Evolutionary conservation across 345 rosid genomes (phyloP).

Genomic region (Chamaenerion angustifolium): DNA sequence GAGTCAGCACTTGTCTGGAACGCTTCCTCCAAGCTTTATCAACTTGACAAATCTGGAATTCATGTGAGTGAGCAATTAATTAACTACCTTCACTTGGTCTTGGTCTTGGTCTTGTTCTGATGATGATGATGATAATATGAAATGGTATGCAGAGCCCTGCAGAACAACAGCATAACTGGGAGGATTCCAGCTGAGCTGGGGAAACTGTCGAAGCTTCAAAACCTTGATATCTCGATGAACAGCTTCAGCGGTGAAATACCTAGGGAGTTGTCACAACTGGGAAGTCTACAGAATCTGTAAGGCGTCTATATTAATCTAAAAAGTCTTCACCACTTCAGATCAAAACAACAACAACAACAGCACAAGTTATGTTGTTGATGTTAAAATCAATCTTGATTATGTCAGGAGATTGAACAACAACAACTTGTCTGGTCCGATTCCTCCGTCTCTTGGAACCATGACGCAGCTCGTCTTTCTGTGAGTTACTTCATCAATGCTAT

Average conservation of each 20-base stretch:
- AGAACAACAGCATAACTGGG: conserved; percentile 74
- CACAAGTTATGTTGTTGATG: no score
- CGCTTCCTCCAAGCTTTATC: conserved; percentile 52
- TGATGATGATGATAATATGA: neutral
- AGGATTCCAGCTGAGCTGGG: conserved; percentile 61
- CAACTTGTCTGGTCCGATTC: conserved; percentile 57
- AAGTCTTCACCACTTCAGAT: neutral
- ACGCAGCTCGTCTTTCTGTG: conserved; percentile 75
- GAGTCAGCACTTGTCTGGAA: conserved; percentile 67
- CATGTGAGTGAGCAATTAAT: conserved; percentile 34
- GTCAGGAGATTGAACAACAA: conserved; percentile 75
- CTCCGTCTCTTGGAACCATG: conserved; percentile 61
- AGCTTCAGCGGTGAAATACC: conserved; percentile 61
- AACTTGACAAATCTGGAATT: conserved; percentile 72
- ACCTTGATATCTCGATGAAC: conserved; percentile 80
- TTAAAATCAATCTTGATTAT: neutral
- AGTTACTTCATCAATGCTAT: conserved; percentile 5
- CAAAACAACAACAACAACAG: neutral
- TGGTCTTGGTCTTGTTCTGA: neutral
- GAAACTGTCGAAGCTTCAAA: conserved; percentile 50
- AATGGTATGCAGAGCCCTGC: conserved; percentile 42
- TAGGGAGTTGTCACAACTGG: conserved; percentile 29
- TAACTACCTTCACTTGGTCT: no score
- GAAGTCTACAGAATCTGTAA: conserved; percentile 64
- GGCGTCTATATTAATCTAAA: conserved; percentile 13